Percentiles rank a stretch among this genome's conserved stretches.
Conservation (phyloP, 1,284 basidiomycete species). For the Papiliotrema flavescens region DNA sequence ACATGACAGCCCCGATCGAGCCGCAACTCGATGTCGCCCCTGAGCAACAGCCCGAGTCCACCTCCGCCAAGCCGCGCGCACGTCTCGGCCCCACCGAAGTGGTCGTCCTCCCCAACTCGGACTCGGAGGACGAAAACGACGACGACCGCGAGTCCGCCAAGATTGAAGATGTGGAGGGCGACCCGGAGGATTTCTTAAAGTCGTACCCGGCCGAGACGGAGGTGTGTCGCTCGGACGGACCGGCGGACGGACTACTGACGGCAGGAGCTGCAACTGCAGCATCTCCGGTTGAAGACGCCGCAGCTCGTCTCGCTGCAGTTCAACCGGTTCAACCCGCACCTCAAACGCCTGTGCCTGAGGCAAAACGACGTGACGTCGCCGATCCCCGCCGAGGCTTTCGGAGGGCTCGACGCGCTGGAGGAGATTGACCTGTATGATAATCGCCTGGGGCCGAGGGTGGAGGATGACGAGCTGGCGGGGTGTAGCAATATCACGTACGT, state of each 20-base stretch:
- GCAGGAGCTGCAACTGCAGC: constrained; percentile 86
- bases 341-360: constrained; percentile 77
- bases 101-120: constrained; percentile 30
- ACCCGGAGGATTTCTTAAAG: constrained; percentile 52
- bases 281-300: constrained; percentile 64
- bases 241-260: background rate
- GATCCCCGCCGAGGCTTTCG: constrained; percentile 66
- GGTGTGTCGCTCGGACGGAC: constrained; percentile 51
- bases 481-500: constrained; percentile 67
- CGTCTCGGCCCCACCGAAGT: constrained; percentile 36
- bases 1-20: background rate
- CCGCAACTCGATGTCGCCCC: no score
- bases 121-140: constrained; percentile 25
- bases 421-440: constrained; percentile 97
- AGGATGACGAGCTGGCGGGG: constrained; percentile 58
- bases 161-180: constrained; percentile 25
- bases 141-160: constrained; percentile 15
- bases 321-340: constrained; percentile 63
- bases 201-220: constrained; percentile 62
- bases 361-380: constrained; percentile 75
- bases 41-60: no score
- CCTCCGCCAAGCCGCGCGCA: constrained; percentile 28
- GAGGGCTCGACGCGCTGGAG: constrained; percentile 59
- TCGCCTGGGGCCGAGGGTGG: constrained; percentile 67
- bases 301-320: constrained; percentile 59